Evolutionary conservation across 2,329 filamentous ascomycete species (phyloP), one percentile per base, ranked within the genome.

Genomic region (Exophiala sideris): DNA sequence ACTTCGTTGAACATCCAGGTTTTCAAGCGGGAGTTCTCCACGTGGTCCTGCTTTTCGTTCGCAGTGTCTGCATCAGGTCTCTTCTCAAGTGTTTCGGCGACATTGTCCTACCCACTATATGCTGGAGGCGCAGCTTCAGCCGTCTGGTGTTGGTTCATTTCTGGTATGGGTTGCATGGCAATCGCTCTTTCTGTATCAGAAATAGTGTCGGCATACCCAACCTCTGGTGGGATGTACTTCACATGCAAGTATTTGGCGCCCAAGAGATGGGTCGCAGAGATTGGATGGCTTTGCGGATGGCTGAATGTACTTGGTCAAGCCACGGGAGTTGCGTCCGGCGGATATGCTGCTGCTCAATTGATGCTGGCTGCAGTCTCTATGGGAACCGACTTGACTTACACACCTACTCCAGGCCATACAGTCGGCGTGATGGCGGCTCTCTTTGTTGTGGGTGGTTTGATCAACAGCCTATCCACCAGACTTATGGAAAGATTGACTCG

Each of bases 91-190:
- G 74, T 79, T 55, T 76, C 78, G 61, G 81, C 80, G 3, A 83
- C 80, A 29, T 79, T 81, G 61, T 71, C 70, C 10, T 81, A 77
- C 62, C 79, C 80, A 1, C 70, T 83, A 20, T 67, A 70, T 39
- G 79, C 79, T 11, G 79, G 79, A 56, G 80, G 80, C 47, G 71
- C 76, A 34, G 75, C 79, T 18, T 73, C 79, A 5, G 78, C 73
- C 5, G 73, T 83, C 3, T 83, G 80, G 80, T 81, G 76, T 65
- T 83, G 80, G 80, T 64, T 80, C 45, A 79, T 82, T 54, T 78
- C 78, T 24, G 80, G 80, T 48, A 69, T 73, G 40, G 80, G 80
- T 10, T 81, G 79, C 53, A 76, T 83, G 72, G 81, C 78, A 60
- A 79, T 83, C 62, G 73, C 73, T 44, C 67, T 62, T 55, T 81